Evolutionary conservation across 306 rosid genomes (phyloP).

Genomic region (Ceratonia siliqua): DNA sequence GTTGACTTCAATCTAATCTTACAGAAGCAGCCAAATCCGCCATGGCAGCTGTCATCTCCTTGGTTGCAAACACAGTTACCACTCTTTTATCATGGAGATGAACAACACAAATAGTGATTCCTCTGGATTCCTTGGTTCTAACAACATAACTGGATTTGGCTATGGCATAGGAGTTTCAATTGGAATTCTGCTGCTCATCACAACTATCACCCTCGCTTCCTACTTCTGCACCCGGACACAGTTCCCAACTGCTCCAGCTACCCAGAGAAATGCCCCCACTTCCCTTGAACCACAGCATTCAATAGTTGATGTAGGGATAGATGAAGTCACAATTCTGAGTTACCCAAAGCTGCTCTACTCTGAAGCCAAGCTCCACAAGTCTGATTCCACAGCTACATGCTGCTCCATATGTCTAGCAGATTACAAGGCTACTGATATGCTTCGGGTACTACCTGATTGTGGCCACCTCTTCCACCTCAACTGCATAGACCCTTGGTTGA

Average conservation of each 20-base stretch:
- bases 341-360: slow-evolving; percentile 56
- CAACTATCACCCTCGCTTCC: slow-evolving; percentile 53
- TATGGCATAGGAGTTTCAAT: slow-evolving; percentile 60
- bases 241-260: neutral
- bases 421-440: slow-evolving; percentile 48
- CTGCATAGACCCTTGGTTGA: slow-evolving; percentile 67
- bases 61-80: slow-evolving; percentile 3
- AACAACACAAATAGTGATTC: slow-evolving; percentile 31
- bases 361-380: slow-evolving; percentile 43
- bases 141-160: slow-evolving; percentile 46
- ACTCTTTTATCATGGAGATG: slow-evolving; percentile 24
- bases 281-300: slow-evolving; percentile 9
- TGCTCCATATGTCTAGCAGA: slow-evolving; percentile 70
- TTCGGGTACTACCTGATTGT: slow-evolving; percentile 61
- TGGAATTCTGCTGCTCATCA: slow-evolving; percentile 55
- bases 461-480: slow-evolving; percentile 54
- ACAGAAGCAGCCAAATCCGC: slow-evolving; percentile 20
- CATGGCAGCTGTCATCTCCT: slow-evolving; percentile 30
- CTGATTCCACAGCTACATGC: slow-evolving; percentile 41
- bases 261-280: neutral
- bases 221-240: slow-evolving; percentile 55
- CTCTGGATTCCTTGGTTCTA: slow-evolving; percentile 35
- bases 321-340: slow-evolving; percentile 45
- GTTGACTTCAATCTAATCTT: slow-evolving; percentile 38
- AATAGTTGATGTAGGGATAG: slow-evolving; percentile 52